Conservation (phyloP, 495 filamentous ascomycete species). For the Clavariopsis aquatica region DNA sequence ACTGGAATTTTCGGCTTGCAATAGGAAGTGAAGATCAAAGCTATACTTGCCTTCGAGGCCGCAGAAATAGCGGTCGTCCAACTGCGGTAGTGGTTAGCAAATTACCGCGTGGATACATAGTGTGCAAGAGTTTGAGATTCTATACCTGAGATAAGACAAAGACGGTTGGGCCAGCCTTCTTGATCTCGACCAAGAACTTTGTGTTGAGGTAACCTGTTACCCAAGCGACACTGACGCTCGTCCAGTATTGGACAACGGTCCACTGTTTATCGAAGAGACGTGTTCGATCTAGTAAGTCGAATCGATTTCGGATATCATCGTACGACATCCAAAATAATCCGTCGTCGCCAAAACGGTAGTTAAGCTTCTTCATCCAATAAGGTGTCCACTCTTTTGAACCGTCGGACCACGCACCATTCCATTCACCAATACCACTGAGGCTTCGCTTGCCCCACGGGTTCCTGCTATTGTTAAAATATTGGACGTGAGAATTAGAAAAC, state of each 20-base stretch:
- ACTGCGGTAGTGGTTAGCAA: slow-evolving; percentile 38
- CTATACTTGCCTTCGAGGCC: slow-evolving; percentile 80
- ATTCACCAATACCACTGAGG: slow-evolving; percentile 54
- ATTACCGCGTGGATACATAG: background rate
- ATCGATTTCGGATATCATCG: slow-evolving; percentile 79
- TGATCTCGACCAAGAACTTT: slow-evolving; percentile 73
- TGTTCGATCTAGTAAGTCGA: slow-evolving; percentile 77
- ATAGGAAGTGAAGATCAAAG: slow-evolving; percentile 75
- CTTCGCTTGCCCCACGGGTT: slow-evolving; percentile 80
- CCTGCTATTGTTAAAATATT: slow-evolving; percentile 53
- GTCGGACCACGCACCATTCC: slow-evolving; percentile 56
- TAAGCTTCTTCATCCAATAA: slow-evolving; percentile 76
- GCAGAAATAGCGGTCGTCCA: slow-evolving; percentile 82
- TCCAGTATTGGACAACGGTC: slow-evolving; percentile 83
- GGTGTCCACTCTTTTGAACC: slow-evolving; percentile 90
- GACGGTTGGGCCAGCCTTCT: slow-evolving; percentile 67
- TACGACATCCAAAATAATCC: slow-evolving; percentile 77
- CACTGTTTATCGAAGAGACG: slow-evolving; percentile 82
- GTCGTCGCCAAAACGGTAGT: slow-evolving; percentile 85
- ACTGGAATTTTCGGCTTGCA: slow-evolving; percentile 65
- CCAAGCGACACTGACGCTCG: slow-evolving; percentile 80
- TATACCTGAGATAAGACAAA: slow-evolving; percentile 69
- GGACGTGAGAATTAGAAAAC: background rate
- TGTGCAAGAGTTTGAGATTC: background rate
- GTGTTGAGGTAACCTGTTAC: slow-evolving; percentile 80